Evolutionary conservation across 768 basidiomycete genomes (phyloP).

Genomic region (Pleurotus citrinopileatus): DNA sequence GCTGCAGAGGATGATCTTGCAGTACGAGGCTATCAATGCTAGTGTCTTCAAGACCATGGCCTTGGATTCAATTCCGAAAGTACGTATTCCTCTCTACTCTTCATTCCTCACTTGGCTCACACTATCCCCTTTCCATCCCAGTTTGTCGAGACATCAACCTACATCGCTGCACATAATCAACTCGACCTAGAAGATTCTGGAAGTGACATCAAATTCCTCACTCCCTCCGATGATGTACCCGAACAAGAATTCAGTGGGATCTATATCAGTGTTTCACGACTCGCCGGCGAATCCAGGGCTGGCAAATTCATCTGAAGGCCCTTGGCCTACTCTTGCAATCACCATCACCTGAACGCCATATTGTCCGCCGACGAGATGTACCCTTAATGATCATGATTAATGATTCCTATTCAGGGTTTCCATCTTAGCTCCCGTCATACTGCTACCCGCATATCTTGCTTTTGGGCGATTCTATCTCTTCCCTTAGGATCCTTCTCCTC

Average conservation of each 20-base stretch:
- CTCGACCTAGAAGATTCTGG: conserved; percentile 73
- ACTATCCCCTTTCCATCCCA: conserved; percentile 30
- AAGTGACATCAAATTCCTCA: conserved; percentile 54
- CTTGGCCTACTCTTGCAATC: no score
- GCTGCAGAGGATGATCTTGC: conserved; percentile 85
- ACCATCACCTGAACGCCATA: no score
- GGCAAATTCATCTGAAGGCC: conserved; percentile 5
- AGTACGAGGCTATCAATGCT: conserved; percentile 97
- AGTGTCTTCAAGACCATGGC: conserved; percentile 98
- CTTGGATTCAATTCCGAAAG: conserved; percentile 97
- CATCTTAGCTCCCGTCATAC: no score
- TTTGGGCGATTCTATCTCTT: no score
- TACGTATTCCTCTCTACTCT: conserved; percentile 28
- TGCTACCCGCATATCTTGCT: no score
- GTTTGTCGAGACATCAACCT: conserved; percentile 88
- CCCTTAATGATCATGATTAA: no score
- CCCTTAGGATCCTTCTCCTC: no score
- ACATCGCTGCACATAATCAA: conserved; percentile 73
- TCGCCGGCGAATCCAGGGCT: conserved; percentile 51
- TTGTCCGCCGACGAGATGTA: no score
- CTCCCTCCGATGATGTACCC: conserved; percentile 32
- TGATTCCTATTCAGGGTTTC: no score
- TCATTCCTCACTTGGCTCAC: conserved; percentile 5
- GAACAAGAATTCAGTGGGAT: conserved; percentile 78
- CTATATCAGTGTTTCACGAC: conserved; percentile 83